phyloP scores from a whole-genome alignment of 331 rosid genomes.

The Telfairia occidentalis region DNA sequence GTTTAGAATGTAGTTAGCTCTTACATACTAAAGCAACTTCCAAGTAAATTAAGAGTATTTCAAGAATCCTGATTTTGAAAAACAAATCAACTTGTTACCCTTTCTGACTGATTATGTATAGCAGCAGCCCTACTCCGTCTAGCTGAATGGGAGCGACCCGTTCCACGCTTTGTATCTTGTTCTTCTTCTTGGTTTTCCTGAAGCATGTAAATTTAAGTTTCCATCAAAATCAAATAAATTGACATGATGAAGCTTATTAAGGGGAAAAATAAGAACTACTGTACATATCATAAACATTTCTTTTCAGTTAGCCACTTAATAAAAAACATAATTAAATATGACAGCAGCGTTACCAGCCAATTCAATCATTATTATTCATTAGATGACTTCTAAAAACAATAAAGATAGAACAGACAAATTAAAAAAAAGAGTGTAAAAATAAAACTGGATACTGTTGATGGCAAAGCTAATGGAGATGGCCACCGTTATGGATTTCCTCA shows the following conservation, averaged over 20 bases:
- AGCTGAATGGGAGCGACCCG: slow-evolving; percentile 26
- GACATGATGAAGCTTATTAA: not conserved
- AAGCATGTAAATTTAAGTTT: not conserved
- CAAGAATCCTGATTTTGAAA: not conserved
- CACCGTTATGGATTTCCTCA: not conserved
- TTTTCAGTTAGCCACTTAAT: not conserved
- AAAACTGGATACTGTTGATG: not conserved
- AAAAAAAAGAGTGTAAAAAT: not conserved
- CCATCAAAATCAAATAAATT: not conserved
- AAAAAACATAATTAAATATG: not conserved
- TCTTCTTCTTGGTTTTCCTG: slow-evolving; percentile 40
- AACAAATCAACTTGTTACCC: slow-evolving; percentile 26
- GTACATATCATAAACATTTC: not conserved
- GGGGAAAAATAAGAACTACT: not conserved
- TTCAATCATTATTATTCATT: not conserved
- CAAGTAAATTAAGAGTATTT: not conserved
- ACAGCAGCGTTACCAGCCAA: not conserved
- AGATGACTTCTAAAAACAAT: not conserved
- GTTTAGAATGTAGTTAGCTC: not conserved
- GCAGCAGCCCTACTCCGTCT: slow-evolving; percentile 47
- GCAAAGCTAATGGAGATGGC: not conserved
- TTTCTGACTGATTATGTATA: slow-evolving; percentile 57
- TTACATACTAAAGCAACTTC: not conserved
- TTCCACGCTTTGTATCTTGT: slow-evolving; percentile 32
- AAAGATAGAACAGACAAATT: not conserved